These are phyloP conservation scores for Clonostachys rhizophaga DNA, from an alignment of 2,329 filamentous ascomycete species.

Conservation along the genomic window DNA sequence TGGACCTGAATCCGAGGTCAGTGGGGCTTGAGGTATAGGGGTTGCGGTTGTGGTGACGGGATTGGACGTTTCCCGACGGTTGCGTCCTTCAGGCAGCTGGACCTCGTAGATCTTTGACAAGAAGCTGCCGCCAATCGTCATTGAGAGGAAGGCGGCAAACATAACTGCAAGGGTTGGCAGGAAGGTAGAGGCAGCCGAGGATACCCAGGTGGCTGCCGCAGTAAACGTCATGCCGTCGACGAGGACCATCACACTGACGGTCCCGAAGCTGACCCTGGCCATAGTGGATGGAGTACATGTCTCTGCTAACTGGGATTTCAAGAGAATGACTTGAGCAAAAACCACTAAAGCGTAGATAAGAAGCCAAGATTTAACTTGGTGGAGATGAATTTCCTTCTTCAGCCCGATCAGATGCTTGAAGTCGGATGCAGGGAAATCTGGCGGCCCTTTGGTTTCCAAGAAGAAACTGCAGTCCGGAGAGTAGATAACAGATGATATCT, in stretches of 20 bases:
- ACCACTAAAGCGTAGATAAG: slow-evolving; percentile 51
- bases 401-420: slow-evolving; percentile 53
- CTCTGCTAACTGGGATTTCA: slow-evolving; percentile 62
- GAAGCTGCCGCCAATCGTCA: slow-evolving; percentile 53
- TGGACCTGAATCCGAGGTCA: slow-evolving; percentile 15
- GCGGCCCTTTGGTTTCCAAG: slow-evolving; percentile 60
- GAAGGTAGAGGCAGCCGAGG: slow-evolving; percentile 50
- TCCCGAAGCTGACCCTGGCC: slow-evolving; percentile 61
- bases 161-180: slow-evolving; percentile 51
- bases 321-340: slow-evolving; percentile 55
- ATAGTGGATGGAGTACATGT: slow-evolving; percentile 64
- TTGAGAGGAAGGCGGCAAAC: slow-evolving; percentile 46
- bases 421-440: slow-evolving; percentile 43
- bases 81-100: slow-evolving; percentile 49
- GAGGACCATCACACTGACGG: slow-evolving; percentile 55
- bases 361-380: slow-evolving; percentile 54
- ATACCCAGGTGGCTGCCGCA: slow-evolving; percentile 49
- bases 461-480: slow-evolving; percentile 67
- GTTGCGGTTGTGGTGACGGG: slow-evolving; percentile 17
- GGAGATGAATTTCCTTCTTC: slow-evolving; percentile 56
- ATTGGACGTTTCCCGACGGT: slow-evolving; percentile 19
- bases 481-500: slow-evolving; percentile 60
- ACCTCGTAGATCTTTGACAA: slow-evolving; percentile 55
- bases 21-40: slow-evolving; percentile 1
- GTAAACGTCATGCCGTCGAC: slow-evolving; percentile 57